phyloP scores from a whole-genome alignment of 2,329 filamentous ascomycete species.

The Eutypa lata region DNA sequence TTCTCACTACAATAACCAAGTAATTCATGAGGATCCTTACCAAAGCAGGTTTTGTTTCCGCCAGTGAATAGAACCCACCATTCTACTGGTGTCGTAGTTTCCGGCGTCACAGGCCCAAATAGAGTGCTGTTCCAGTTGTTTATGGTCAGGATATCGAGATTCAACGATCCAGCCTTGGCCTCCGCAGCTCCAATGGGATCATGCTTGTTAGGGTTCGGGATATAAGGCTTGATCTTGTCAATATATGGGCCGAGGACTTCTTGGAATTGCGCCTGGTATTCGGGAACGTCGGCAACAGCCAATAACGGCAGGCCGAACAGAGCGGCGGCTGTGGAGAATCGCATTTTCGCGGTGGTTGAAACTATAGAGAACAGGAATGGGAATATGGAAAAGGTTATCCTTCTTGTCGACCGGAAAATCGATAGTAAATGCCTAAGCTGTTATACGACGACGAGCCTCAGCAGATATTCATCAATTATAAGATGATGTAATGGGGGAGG shows the following conservation, averaged over 20 bases:
- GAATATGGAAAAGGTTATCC: conserved; percentile 3
- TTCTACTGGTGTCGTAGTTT: conserved; percentile 62
- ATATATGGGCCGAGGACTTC: conserved; percentile 24
- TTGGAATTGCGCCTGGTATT: conserved; percentile 63
- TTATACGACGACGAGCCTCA: not conserved
- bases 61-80: conserved; percentile 75
- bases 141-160: conserved; percentile 59
- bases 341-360: conserved; percentile 44
- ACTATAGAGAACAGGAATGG: conserved; percentile 2
- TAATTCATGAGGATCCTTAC: conserved; percentile 33
- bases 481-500: not conserved
- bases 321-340: conserved; percentile 49
- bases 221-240: conserved; percentile 48
- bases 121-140: conserved; percentile 70
- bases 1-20: no score
- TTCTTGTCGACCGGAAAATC: not conserved
- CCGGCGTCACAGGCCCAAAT: conserved; percentile 57
- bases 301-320: conserved; percentile 56
- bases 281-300: conserved; percentile 49
- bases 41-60: conserved; percentile 74
- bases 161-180: conserved; percentile 47
- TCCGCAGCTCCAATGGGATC: conserved; percentile 43
- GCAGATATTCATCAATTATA: not conserved
- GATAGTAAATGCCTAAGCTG: not conserved
- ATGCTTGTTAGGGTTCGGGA: conserved; percentile 45